Base-by-base conservation (phyloP, 208 protist species). In the Acanthamoeba rhysodes region DNA sequence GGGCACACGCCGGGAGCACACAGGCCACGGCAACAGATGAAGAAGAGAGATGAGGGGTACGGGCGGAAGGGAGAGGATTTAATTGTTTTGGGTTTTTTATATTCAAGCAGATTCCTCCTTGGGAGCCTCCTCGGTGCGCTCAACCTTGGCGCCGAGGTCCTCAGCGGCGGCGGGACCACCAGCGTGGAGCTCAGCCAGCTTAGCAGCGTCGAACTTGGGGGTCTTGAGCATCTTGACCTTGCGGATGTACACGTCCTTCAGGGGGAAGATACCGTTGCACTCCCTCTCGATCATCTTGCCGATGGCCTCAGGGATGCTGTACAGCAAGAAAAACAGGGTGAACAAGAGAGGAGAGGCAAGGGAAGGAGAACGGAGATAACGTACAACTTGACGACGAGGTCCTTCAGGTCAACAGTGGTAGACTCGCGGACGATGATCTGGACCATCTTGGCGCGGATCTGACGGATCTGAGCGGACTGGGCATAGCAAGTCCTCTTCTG, bases 231-330 rank as follows among this genome's bases (percentile, higher is more conserved):
- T 98, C 98, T 99, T 99, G 34, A 99, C 98, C 98, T 99, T 99
- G 97, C 99, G 98, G 97, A 99, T 99, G 98, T 98, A 99, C 57
- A 99, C 98, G 95, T 99, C 99, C 95, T 99, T 98, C 27, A 99
- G 96, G 82, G 99, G 99, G 98, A 99, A 99, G 97, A 99, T 99
- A 66, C 96, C 95, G 90, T 98, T 97, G 97, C 98, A 99, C 87
- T 98, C 98, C 96, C 98, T 98, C 96, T 98, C 97, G 95, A 99
- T 99, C 95, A 99, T 97, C 95, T 99, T 98, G 92, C 98, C 98
- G 70, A 99, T 99, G 64, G 97, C 97, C 95, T 99, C 98, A 93
- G 97, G 97, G 93, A 99, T 95, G 66, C 53, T 57, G 53, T 12
- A 57, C 53, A 57, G 14, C 2, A 6, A 57, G 53, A 76, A 97